These are phyloP conservation scores for Kodamaea laetipori DNA, from an alignment of 805 yeast genomes.

Conservation along the genomic window DNA sequence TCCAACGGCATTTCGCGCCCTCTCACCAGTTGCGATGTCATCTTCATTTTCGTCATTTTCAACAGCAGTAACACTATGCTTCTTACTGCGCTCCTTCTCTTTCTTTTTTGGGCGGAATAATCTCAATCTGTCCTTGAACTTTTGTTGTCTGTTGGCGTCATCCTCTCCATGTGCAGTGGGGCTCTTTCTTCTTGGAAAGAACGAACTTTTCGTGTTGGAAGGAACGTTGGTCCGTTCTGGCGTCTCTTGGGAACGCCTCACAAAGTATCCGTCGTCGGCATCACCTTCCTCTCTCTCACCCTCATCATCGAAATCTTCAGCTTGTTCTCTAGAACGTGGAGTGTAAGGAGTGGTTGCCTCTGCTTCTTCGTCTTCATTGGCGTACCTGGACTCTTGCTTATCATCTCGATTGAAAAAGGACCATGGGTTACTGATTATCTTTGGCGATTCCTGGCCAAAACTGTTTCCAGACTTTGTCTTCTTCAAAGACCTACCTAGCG, in stretches of 20 bases:
- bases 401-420: conserved; percentile 34
- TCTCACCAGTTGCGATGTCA: conserved; percentile 34
- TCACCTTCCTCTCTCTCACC: conserved; percentile 2
- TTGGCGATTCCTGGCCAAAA: conserved; percentile 22
- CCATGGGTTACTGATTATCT: conserved; percentile 34
- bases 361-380: conserved; percentile 31
- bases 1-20: conserved; percentile 38
- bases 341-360: conserved; percentile 18
- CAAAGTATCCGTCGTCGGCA: background rate
- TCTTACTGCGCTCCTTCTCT: conserved; percentile 24
- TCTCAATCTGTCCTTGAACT: conserved; percentile 24
- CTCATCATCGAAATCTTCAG: conserved; percentile 5
- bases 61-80: conserved; percentile 17
- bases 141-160: conserved; percentile 20
- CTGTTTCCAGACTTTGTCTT: background rate
- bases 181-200: conserved; percentile 14
- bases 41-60: conserved; percentile 26
- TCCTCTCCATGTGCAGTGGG: conserved; percentile 16
- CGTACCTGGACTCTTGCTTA: conserved; percentile 35
- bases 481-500: conserved; percentile 1
- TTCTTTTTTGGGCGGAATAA: conserved; percentile 29
- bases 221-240: conserved; percentile 1
- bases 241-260: background rate
- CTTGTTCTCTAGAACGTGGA: conserved; percentile 4
- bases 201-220: conserved; percentile 9